These are phyloP conservation scores for Hortiboletus flavorubellus DNA, from an alignment of 768 basidiomycete species.

Conservation along the genomic window DNA sequence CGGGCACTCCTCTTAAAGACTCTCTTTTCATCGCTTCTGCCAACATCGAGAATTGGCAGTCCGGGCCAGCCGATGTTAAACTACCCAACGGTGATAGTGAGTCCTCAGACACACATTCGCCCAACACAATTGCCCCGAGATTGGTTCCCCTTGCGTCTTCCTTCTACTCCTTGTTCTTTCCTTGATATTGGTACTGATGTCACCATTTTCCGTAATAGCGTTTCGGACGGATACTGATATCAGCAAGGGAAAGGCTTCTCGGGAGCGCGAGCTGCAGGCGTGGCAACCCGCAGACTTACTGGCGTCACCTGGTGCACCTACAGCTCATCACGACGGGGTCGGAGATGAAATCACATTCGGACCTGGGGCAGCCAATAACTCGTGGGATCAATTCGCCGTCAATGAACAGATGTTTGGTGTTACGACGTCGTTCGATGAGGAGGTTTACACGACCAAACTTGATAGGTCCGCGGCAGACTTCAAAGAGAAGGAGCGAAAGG, in stretches of 20 bases:
- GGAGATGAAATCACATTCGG: slow-evolving; percentile 75
- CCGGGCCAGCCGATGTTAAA: slow-evolving; percentile 70
- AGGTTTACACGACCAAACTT: slow-evolving; percentile 90
- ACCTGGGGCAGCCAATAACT: slow-evolving; percentile 39
- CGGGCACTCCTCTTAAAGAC: slow-evolving; percentile 69
- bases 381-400: slow-evolving; percentile 91
- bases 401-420: slow-evolving; percentile 95
- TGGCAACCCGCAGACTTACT: slow-evolving; percentile 55
- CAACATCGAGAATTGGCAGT: slow-evolving; percentile 71
- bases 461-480: slow-evolving; percentile 82
- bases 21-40: slow-evolving; percentile 63
- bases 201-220: slow-evolving; percentile 37
- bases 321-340: slow-evolving; percentile 27
- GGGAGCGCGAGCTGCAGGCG: slow-evolving; percentile 78
- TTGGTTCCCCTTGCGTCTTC: neutral
- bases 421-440: slow-evolving; percentile 89
- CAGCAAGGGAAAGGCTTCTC: slow-evolving; percentile 47
- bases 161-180: neutral
- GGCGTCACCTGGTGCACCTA: slow-evolving; percentile 25
- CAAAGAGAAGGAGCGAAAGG: slow-evolving; percentile 84
- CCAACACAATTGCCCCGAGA: neutral
- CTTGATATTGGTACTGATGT: slow-evolving; percentile 13
- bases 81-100: slow-evolving; percentile 69
- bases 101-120: slow-evolving; percentile 26
- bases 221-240: slow-evolving; percentile 86